These are phyloP conservation scores for Wickerhamomyces chambardii DNA, from an alignment of 805 yeast species.

Conservation along the genomic window DNA sequence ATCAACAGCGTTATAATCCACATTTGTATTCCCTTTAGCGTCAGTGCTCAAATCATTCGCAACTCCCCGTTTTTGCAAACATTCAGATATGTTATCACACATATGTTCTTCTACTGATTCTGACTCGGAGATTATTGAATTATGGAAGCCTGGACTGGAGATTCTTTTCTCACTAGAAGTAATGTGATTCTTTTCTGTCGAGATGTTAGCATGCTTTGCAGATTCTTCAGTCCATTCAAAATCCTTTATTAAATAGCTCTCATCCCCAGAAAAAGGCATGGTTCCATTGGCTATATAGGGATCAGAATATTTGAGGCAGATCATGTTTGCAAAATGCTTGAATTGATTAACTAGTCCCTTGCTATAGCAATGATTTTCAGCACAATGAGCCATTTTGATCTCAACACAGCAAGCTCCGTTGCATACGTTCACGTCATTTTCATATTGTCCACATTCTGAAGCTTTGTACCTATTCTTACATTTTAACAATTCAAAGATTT, in stretches of 20 bases:
- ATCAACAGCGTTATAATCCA: too few relatives aligned
- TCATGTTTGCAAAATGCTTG: constrained; percentile 10
- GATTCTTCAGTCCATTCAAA: too few relatives aligned
- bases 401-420: constrained; percentile 17
- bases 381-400: constrained; percentile 15
- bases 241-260: too few relatives aligned
- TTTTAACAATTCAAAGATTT: constrained; percentile 11
- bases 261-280: constrained; percentile 14
- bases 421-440: constrained; percentile 9
- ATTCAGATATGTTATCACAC: too few relatives aligned
- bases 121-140: too few relatives aligned
- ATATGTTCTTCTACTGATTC: too few relatives aligned
- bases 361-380: constrained; percentile 11
- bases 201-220: too few relatives aligned
- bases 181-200: too few relatives aligned
- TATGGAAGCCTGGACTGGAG: neutral
- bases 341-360: constrained; percentile 9
- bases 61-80: too few relatives aligned
- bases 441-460: constrained; percentile 5
- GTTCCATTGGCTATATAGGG: constrained; percentile 6
- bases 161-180: too few relatives aligned
- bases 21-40: too few relatives aligned
- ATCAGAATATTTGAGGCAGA: constrained; percentile 17
- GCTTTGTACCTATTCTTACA: constrained; percentile 14
- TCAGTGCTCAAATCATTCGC: too few relatives aligned